Percentiles rank a stretch among this genome's conserved stretches.
These are phyloP conservation scores for Pezicula neosporulosa DNA, from an alignment of 2,329 filamentous ascomycete species.

Conservation along the genomic window DNA sequence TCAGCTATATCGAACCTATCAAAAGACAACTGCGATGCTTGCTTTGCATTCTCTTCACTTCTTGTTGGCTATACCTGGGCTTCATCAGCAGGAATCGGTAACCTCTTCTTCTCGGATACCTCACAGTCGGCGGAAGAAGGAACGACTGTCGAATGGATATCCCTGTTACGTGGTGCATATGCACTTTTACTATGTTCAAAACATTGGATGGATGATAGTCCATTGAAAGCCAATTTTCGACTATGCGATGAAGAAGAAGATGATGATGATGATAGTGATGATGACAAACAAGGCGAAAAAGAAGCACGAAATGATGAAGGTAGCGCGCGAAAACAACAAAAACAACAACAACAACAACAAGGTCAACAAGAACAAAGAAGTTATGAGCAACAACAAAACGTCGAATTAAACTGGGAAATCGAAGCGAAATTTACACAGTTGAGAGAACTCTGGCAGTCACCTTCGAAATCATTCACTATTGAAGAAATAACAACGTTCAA, in stretches of 20 bases:
- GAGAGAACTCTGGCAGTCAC: not conserved
- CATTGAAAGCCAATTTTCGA: constrained; percentile 1
- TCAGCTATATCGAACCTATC: constrained; percentile 5
- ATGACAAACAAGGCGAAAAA: too few relatives aligned
- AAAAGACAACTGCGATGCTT: constrained; percentile 11
- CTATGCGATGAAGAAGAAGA: too few relatives aligned
- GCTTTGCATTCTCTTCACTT: constrained; percentile 10
- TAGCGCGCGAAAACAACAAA: too few relatives aligned
- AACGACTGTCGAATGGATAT: constrained; percentile 6
- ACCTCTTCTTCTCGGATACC: constrained; percentile 10
- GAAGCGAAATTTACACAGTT: not conserved
- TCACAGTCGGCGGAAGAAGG: not conserved
- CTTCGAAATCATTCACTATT: not conserved
- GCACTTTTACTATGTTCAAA: not conserved
- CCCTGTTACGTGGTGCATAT: constrained; percentile 6
- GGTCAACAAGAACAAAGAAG: too few relatives aligned
- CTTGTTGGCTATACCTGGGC: constrained; percentile 11
- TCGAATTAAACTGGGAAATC: not conserved
- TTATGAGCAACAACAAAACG: not conserved
- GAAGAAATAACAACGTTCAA: constrained; percentile 4
- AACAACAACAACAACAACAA: too few relatives aligned
- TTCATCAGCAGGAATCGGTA: constrained; percentile 6
- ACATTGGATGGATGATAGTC: constrained; percentile 3
- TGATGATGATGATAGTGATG: too few relatives aligned
- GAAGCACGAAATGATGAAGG: too few relatives aligned